phyloP scores from a whole-genome alignment of 495 filamentous ascomycete genomes.

The Penicillium cinerascens region DNA sequence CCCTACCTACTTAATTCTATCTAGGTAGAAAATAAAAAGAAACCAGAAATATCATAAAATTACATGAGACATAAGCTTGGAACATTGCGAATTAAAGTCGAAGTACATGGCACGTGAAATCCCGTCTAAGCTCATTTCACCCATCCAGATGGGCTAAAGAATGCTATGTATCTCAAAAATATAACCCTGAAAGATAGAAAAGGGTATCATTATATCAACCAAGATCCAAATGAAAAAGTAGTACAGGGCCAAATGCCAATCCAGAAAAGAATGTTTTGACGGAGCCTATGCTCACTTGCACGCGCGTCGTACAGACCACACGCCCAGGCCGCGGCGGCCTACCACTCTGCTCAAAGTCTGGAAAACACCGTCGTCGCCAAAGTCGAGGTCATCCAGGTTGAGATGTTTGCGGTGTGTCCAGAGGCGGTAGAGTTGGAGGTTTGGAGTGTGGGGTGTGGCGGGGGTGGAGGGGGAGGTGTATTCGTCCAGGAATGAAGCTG shows the following conservation, averaged over 20 bases:
- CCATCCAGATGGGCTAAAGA: no score
- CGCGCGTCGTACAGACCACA: constrained; percentile 61
- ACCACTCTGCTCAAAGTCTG: constrained; percentile 71
- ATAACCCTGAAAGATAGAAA: background rate
- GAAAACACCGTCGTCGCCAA: constrained; percentile 77
- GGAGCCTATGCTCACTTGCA: constrained; percentile 10
- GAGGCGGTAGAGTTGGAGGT: constrained; percentile 53
- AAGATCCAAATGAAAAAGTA: background rate
- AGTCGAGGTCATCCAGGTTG: constrained; percentile 91
- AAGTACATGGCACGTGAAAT: no score
- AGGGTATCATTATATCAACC: background rate
- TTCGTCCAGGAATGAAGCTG: constrained; percentile 70
- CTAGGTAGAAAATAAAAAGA: no score
- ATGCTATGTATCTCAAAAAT: no score
- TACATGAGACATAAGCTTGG: no score
- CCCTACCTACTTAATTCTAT: no score
- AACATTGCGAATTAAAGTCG: no score
- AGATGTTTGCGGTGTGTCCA: constrained; percentile 75
- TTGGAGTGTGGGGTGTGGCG: constrained; percentile 5
- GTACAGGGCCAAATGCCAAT: background rate
- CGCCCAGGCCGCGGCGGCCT: constrained; percentile 72
- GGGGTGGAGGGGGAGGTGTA: constrained; percentile 29
- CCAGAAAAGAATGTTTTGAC: background rate
- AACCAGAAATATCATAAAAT: no score
- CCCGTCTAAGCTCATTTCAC: no score